These are phyloP conservation scores for Agrocybe praecox DNA, from an alignment of 768 basidiomycete species.

Conservation along the genomic window DNA sequence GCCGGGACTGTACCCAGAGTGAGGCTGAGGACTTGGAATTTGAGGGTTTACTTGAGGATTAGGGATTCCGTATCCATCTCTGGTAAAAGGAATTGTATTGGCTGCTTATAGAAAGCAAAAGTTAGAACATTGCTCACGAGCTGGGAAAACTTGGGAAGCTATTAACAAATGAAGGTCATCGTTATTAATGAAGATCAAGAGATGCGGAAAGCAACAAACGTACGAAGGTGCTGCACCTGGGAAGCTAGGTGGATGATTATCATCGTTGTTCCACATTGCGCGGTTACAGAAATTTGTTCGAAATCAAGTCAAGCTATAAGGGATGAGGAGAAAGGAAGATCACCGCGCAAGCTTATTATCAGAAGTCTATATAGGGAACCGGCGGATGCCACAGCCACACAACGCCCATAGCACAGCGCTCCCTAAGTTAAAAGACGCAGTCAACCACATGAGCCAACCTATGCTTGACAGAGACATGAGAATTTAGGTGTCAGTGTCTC, in stretches of 20 bases:
- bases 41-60: conserved; percentile 22
- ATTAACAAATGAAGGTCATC: not conserved
- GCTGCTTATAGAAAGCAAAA: not conserved
- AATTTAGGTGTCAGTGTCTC: not conserved
- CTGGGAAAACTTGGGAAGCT: conserved; percentile 33
- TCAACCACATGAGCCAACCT: no score
- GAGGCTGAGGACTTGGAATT: conserved; percentile 15
- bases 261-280: conserved; percentile 36
- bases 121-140: conserved; percentile 17
- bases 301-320: not conserved
- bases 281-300: not conserved
- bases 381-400: not conserved
- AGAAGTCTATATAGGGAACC: not conserved
- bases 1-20: conserved; percentile 39
- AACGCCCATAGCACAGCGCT: not conserved
- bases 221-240: conserved; percentile 19
- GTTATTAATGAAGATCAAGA: not conserved
- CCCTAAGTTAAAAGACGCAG: no score
- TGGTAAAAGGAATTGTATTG: not conserved
- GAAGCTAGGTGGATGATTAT: conserved; percentile 24
- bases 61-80: conserved; percentile 21
- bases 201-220: conserved; percentile 1
- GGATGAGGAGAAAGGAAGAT: not conserved
- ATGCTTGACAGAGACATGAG: not conserved
- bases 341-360: not conserved